A percentile compares a stretch with the other conserved stretches of the same genome.
phyloP scores from a whole-genome alignment of 768 basidiomycete genomes.

The Tephrocybe sp. region DNA sequence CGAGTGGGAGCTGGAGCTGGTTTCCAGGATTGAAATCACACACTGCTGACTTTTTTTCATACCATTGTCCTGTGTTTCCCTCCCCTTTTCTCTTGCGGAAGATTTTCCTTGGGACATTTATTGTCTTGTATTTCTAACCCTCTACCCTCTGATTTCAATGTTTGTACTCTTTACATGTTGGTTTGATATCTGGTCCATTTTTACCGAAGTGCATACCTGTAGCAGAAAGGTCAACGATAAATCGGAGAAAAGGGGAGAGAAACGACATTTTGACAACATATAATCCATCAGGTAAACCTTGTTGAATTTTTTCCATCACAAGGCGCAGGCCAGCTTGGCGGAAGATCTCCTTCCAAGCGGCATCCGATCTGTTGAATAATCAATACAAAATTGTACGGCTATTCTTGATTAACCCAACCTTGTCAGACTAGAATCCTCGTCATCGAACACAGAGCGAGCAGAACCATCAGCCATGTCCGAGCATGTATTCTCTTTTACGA shows the following conservation, averaged over 20 bases:
- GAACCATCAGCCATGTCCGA: slow-evolving; percentile 50
- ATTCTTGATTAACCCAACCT: slow-evolving; percentile 47
- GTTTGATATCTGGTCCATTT: neutral
- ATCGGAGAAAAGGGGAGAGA: neutral
- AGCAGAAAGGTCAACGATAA: slow-evolving; percentile 2
- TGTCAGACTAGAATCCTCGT: slow-evolving; percentile 87
- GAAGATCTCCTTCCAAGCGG: slow-evolving; percentile 80
- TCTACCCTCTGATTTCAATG: slow-evolving; percentile 1
- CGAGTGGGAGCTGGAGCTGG: slow-evolving; percentile 19
- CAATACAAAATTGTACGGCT: slow-evolving; percentile 7
- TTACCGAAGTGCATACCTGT: slow-evolving; percentile 62
- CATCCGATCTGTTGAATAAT: slow-evolving; percentile 65
- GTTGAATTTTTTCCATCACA: slow-evolving; percentile 74
- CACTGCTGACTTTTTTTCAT: neutral
- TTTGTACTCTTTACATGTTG: slow-evolving; percentile 2
- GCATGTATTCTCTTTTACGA: slow-evolving; percentile 94
- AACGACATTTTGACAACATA: slow-evolving; percentile 86
- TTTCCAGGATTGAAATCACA: slow-evolving; percentile 1
- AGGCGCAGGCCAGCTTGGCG: slow-evolving; percentile 69
- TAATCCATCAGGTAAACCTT: slow-evolving; percentile 79
- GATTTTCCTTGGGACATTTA: neutral
- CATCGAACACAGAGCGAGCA: slow-evolving; percentile 67
- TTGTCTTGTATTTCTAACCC: slow-evolving; percentile 13
- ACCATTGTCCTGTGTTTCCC: slow-evolving; percentile 1
- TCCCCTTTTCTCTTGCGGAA: slow-evolving; percentile 5